Evolutionary conservation across 2,329 filamentous ascomycete species (phyloP), one percentile per base, ranked within the genome.

Genomic region (Stylonectria norvegica): DNA sequence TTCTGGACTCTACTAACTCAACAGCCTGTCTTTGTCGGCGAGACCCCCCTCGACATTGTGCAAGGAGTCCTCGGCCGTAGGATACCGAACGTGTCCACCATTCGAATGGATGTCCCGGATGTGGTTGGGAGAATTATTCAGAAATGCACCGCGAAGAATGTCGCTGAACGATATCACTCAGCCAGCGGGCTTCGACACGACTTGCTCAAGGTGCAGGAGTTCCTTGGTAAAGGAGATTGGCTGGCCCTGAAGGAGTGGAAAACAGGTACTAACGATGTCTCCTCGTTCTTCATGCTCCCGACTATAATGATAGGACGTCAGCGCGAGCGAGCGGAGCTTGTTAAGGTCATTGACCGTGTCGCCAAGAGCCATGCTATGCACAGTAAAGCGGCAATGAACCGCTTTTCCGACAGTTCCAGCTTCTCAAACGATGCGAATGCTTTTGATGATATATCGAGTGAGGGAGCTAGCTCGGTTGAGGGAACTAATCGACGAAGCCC

Each of bases 111-210:
- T 58, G 74, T 95, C 5, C 91, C 91, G 0, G 87, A 94, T 42
- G 84, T 85, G 6, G 71, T 96, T 29, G 86, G 86, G 1, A 77
- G 79, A 20, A 85, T 96, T 30, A 88, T 97, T 28, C 85, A 91
- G 59, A 94, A 89, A 61, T 95, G 94, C 77, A 95, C 89, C 0
- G 83, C 89, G 45, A 95, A 94, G 64, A 86, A 83, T 44, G 86
- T 95, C 34, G 78, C 81, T 41, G 90, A 96, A 42, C 81, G 91
- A 11, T 97, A 96, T 60, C 85, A 95, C 56, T 95, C 89, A 5
- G 85, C 86, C 1, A 89, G 87, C 43, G 90, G 91, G 2, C 75
- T 96, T 43, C 89, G 89, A 50, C 75, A 87, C 56, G 91, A 97
- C 60, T 67, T 97, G 35, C 65, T 81, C 36, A 76, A 82, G 54